These are phyloP conservation scores for Dillenia suffruticosa DNA, from an alignment of 164 flowering plant genomes.

Conservation along the genomic window DNA sequence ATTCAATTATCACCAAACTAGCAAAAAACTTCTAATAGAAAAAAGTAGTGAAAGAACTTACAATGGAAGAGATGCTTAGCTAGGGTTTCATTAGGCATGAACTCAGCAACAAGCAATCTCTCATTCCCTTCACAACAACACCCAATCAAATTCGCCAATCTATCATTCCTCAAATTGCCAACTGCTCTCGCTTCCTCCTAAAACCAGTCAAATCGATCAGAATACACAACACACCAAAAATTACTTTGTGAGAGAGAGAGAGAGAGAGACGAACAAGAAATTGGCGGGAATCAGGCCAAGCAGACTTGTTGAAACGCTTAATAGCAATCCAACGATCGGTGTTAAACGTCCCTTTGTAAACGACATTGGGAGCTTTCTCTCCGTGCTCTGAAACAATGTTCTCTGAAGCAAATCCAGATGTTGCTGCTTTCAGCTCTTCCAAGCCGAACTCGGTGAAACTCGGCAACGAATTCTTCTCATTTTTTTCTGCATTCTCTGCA, in stretches of 20 bases:
- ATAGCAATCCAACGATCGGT: constrained; percentile 67
- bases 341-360: constrained; percentile 68
- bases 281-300: constrained; percentile 95
- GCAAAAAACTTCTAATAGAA: too few relatives aligned
- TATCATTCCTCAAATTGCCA: constrained; percentile 70
- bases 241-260: not conserved
- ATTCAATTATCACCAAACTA: too few relatives aligned
- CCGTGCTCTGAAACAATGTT: constrained; percentile 95
- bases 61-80: constrained; percentile 93
- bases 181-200: constrained; percentile 86
- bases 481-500: constrained; percentile 54
- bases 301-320: constrained; percentile 72
- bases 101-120: constrained; percentile 86
- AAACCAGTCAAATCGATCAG: constrained; percentile 4
- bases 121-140: constrained; percentile 81
- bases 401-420: constrained; percentile 64
- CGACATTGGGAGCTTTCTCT: constrained; percentile 92
- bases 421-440: constrained; percentile 68
- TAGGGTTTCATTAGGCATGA: constrained; percentile 84
- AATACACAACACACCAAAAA: not conserved
- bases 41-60: constrained; percentile 21
- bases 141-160: constrained; percentile 79
- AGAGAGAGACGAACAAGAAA: constrained; percentile 50
- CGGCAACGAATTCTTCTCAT: constrained; percentile 35
- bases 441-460: constrained; percentile 61